A percentile compares a stretch with the other conserved stretches of the same genome.
phyloP scores from a whole-genome alignment of 2,329 filamentous ascomycete genomes.

The Claviceps sp. region DNA sequence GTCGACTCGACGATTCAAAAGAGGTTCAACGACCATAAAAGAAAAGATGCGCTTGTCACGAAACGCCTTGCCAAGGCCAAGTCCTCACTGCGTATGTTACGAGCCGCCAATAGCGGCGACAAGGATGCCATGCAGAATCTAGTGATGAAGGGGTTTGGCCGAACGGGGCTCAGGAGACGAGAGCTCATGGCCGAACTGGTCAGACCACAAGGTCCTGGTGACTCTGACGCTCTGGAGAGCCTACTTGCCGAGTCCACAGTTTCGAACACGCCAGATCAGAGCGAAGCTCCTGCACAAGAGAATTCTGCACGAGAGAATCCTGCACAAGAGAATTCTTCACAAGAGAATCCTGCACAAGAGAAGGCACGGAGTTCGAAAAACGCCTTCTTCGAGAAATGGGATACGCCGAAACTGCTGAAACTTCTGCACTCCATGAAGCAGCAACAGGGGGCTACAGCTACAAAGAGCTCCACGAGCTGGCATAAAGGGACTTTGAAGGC shows the following conservation, averaged over 20 bases:
- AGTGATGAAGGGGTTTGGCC: slow-evolving; percentile 37
- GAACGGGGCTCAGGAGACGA: slow-evolving; percentile 36
- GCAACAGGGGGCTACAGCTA: slow-evolving; percentile 14
- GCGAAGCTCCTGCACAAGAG: no score
- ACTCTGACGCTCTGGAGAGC: slow-evolving; percentile 28
- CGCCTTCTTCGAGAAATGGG: slow-evolving; percentile 34
- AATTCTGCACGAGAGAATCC: no score
- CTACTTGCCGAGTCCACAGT: slow-evolving; percentile 9
- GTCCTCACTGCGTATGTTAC: slow-evolving; percentile 31
- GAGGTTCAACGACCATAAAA: slow-evolving; percentile 30
- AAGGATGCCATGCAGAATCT: slow-evolving; percentile 31
- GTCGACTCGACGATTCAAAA: slow-evolving; percentile 28
- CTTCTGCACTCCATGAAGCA: slow-evolving; percentile 29
- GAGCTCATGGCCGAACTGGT: slow-evolving; percentile 30
- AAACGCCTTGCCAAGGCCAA: slow-evolving; percentile 27
- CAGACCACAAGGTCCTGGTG: slow-evolving; percentile 20
- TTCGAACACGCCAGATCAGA: background rate
- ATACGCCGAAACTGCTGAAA: slow-evolving; percentile 28
- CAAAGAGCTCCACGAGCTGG: slow-evolving; percentile 14
- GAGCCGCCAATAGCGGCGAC: slow-evolving; percentile 40
- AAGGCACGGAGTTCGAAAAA: slow-evolving; percentile 7
- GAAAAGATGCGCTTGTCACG: slow-evolving; percentile 15
- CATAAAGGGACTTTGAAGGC: slow-evolving; percentile 12
- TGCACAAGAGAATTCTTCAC: no score
- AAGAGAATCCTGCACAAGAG: no score